Percentiles rank a stretch among this genome's conserved stretches.
phyloP scores from a whole-genome alignment of 306 rosid genomes.

The Argentina anserina region DNA sequence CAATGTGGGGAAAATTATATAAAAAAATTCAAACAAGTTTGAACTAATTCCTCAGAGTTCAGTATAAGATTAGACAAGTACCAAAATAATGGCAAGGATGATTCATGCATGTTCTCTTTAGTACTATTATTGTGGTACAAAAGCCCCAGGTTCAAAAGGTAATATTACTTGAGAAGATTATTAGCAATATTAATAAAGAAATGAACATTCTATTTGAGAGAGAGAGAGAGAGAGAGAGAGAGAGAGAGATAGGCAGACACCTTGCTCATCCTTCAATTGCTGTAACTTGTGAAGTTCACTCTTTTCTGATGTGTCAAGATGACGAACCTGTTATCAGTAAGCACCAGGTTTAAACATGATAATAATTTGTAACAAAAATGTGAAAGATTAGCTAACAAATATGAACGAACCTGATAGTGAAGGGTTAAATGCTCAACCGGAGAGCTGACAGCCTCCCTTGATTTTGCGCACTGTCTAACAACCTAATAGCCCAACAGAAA shows the following conservation, averaged over 20 bases:
- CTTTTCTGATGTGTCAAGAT: constrained; percentile 98
- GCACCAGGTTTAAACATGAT: constrained; percentile 11
- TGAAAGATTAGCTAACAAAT: background rate
- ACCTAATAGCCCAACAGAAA: constrained; percentile 46
- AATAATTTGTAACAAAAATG: background rate
- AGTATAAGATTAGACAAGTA: background rate
- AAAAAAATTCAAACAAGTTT: too few relatives aligned
- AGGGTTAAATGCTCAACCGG: constrained; percentile 99
- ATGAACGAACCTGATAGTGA: constrained; percentile 82
- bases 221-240: background rate
- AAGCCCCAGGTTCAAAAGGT: background rate
- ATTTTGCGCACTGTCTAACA: constrained; percentile 96
- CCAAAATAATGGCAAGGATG: background rate
- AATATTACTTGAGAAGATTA: background rate
- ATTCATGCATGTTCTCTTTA: background rate
- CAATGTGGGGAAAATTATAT: background rate
- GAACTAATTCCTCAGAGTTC: too few relatives aligned
- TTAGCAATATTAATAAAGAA: too few relatives aligned
- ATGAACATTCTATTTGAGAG: too few relatives aligned
- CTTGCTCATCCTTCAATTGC: constrained; percentile 97
- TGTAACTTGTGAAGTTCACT: constrained; percentile 97
- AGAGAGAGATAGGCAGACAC: constrained; percentile 26
- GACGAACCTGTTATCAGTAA: constrained; percentile 70
- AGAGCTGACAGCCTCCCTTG: constrained; percentile 99
- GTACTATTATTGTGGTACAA: background rate